phyloP scores from a whole-genome alignment of 176 grass and related monocot genomes.

The Bonia amplexicaulis region DNA sequence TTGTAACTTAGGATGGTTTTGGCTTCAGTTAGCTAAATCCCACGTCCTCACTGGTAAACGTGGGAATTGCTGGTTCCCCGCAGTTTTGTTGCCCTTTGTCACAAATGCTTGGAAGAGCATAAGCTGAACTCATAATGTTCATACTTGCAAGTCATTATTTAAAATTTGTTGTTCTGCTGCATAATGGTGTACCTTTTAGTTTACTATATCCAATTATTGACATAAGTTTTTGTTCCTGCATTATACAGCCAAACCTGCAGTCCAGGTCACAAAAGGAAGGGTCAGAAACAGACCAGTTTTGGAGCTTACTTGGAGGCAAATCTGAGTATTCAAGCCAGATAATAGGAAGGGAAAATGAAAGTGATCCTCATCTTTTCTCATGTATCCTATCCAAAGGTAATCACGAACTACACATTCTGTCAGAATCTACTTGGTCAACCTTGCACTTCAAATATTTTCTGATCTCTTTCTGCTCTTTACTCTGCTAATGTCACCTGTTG shows the following conservation, averaged over 20 bases:
- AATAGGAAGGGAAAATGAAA: constrained; percentile 70
- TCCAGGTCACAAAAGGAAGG: constrained; percentile 84
- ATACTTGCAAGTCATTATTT: neutral
- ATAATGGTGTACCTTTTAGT: neutral
- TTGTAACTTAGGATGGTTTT: neutral
- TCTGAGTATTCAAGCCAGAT: constrained; percentile 84
- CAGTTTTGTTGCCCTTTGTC: neutral
- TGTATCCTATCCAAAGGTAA: constrained; percentile 81
- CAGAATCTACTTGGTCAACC: constrained; percentile 1
- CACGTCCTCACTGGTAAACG: neutral
- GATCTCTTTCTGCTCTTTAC: constrained; percentile 27
- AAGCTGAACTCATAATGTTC: neutral
- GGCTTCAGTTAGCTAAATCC: neutral
- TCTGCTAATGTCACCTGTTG: constrained; percentile 11
- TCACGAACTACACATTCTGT: neutral
- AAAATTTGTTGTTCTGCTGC: neutral
- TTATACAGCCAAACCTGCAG: constrained; percentile 71
- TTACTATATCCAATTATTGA: constrained; percentile 14
- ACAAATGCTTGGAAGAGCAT: neutral
- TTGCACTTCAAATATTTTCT: constrained; percentile 22
- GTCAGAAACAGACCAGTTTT: constrained; percentile 87
- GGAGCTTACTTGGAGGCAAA: constrained; percentile 80
- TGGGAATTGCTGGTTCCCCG: neutral
- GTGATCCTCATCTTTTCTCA: constrained; percentile 82
- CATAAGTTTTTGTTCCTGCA: neutral